phyloP scores from a whole-genome alignment of 2,329 filamentous ascomycete species.

The Fusarium algeriense region DNA sequence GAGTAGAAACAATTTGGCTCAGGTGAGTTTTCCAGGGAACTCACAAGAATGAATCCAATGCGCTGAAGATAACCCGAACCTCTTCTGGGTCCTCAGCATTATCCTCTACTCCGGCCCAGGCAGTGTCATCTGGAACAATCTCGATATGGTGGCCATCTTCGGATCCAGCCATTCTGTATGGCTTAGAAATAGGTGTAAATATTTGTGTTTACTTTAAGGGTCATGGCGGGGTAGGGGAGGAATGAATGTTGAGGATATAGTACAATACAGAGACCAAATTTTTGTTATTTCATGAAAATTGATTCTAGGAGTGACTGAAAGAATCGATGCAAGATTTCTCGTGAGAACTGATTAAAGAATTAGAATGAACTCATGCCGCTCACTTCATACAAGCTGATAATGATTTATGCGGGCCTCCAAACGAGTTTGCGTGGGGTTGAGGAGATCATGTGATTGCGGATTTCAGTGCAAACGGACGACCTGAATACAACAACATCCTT shows the following conservation, averaged over 20 bases:
- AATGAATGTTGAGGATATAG: conserved; percentile 5
- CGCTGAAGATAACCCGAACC: conserved; percentile 80
- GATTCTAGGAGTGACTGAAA: neutral
- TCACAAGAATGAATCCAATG: conserved; percentile 83
- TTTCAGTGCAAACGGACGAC: neutral
- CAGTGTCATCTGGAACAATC: conserved; percentile 51
- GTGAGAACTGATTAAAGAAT: neutral
- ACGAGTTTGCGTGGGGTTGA: conserved; percentile 31
- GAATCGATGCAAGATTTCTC: neutral
- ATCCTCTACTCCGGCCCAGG: conserved; percentile 73
- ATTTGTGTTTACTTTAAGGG: conserved; percentile 12
- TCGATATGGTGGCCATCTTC: conserved; percentile 38
- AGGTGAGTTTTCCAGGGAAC: conserved; percentile 21
- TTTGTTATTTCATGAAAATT: too few species aligned
- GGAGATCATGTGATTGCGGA: conserved; percentile 39
- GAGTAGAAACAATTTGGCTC: neutral
- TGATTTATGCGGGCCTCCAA: conserved; percentile 30
- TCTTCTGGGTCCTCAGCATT: conserved; percentile 83
- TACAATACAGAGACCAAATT: neutral
- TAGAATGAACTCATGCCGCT: conserved; percentile 14
- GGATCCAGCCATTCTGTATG: conserved; percentile 31
- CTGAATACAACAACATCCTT: neutral
- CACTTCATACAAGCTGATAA: conserved; percentile 15
- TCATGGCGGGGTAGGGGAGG: conserved; percentile 30
- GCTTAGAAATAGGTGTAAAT: conserved; percentile 17